Base-by-base conservation (phyloP, 2,329 filamentous ascomycete genomes). In the Sporothrix luriei region DNA sequence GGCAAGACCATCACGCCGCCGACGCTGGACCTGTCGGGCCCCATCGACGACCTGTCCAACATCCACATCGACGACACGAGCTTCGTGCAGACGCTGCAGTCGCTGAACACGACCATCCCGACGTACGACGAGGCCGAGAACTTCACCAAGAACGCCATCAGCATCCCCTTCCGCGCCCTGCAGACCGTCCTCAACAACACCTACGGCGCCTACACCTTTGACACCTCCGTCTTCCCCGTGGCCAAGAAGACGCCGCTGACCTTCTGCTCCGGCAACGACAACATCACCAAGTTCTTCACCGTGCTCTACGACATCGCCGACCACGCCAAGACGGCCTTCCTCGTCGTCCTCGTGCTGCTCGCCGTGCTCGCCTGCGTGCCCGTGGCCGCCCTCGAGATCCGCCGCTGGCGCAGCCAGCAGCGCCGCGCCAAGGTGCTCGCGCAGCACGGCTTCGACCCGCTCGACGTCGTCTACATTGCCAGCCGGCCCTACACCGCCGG, bases 381-480 rank as follows among this genome's bases (percentile, higher is more conserved):
- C 0, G 93, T 97, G 89, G 91, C 89, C 14, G 94, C 86, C 79
- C 83, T 90, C 71, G 94, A 98, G 80, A 89, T 94, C 71, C 87
- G 88, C 73, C 85, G 91, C 68, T 98, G 90, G 88, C 86, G 87
- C 59, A 85, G 83, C 43, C 91, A 93, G 84, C 87, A 90, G 78
- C 83, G 89, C 73, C 89, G 90, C 70, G 87, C 91, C 26, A 82
- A 84, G 69, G 82, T 93, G 43, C 85, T 74, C 33, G 82, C 84
- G 59, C 82, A 85, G 73, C 83, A 90, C 69, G 85, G 87, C 40
- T 88, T 89, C 76, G 93, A 98, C 76, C 86, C 91, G 0, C 88
- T 97, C 84, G 94, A 98, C 77, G 88, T 94, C 48, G 87, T 97
- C 54, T 97, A 97, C 80, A 91, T 97, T 74, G 88, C 90, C 43